Base-by-base conservation (phyloP, 2,329 filamentous ascomycete species). In the Aureobasidium sp. region DNA sequence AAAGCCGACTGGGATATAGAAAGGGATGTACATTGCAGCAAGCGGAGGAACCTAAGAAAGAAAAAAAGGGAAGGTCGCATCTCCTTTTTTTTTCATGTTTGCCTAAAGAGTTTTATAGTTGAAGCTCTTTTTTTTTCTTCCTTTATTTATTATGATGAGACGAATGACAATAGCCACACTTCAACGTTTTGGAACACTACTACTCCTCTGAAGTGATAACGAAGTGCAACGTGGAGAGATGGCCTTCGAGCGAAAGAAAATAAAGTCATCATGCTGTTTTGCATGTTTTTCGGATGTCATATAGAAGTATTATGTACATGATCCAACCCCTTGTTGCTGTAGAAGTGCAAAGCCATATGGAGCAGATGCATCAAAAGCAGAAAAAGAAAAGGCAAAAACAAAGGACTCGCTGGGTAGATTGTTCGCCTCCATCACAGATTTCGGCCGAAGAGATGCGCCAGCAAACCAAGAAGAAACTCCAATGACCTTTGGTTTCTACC, bases 81-180 rank as follows among this genome's bases (percentile, higher is more conserved):
- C 29, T 32, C 8, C 29, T 32, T 17, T 20, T 20, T 20, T 20
- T 50, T 9, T 20, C 2, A 37, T 39, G 37, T 43, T n/a, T 48
- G 24, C 29, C 12, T 10, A 37, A 13, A 47, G 24, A 27, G 26
- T 34, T 39, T 7, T 10, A 29, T 10, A 27, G 20, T 56, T 24
- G 17, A n/a, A 37, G 20, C n/a, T 46, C 17, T 29, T n/a, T 29
- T 17, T n/a, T 10, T 43, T 12, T 47, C 26, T 47, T 9, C 13
- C 20, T n/a, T 5, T 43, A 6, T 39, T 27, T 29, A 3, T 57
- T 47, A 57, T 57, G 53, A 57, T n/a, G 53, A 57, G 53, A 57
- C 53, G 53, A 57, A 57, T 34, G 15, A 57, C 26, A 37, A 37
- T 37, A 37, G 34, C 34, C 34, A 37, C 41, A 46, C 39, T 55